Evolutionary conservation across 176 grass and related monocot genomes (phyloP), one percentile per base, ranked within the genome.

Genomic region (Poa pratensis): DNA sequence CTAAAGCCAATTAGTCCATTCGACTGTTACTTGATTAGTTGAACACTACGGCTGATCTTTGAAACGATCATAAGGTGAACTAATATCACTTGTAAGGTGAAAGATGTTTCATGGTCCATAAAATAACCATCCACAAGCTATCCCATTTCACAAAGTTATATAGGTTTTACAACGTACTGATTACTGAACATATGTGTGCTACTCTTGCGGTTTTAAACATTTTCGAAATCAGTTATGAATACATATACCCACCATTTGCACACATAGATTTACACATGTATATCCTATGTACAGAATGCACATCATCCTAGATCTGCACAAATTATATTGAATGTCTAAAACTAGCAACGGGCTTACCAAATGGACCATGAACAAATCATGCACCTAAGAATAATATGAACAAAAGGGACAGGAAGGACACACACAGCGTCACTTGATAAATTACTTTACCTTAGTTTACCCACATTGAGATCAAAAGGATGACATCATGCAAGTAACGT

Each of bases 301-400:
- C 60, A 28, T 28, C 42, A 85, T 59, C 19, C 13, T 61, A 49
- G 9, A 68, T 49, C 69, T 60, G 51, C 65, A 61, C 32, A 58
- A 30, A 50, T 17, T 62, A 73, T 62, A 73, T 62, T 48, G 45
- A 48, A 48, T 48, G 45, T 3, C 10, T 9, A 5, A 10, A 72
- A 80, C 24, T 35, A 69, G 66, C 27, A n/a, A 59, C 3, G 17
- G 59, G 39, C 24, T 15, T 46, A 73, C 6, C 27, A 39, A 63
- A 51, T 27, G 17, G 15, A 49, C 7, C 58, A 85, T 59, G 51
- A 67, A 7, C 16, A 70, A 80, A 15, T 49, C 49, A 59, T 37
- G 46, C 75, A 79, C 57, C 55, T 49, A 46, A 26, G 77, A 55
- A 73, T 48, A 74, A 78, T 69, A 64, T 79, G 66, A 84, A 54